These are phyloP conservation scores for Paramecium biaurelia DNA, from an alignment of 73 alveolate genomes.

Conservation along the genomic window DNA sequence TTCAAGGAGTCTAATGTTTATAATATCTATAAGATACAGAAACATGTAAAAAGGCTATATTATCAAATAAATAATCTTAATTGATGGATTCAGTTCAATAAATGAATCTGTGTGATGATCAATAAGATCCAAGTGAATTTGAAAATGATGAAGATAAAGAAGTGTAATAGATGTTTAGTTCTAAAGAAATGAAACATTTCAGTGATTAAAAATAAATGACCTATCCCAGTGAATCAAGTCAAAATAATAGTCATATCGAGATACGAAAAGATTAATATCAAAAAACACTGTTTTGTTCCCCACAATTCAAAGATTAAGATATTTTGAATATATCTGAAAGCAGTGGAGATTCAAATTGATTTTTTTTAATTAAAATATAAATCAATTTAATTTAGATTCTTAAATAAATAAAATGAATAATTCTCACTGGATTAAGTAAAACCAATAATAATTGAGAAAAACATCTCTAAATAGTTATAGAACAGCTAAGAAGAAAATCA, in stretches of 20 bases:
- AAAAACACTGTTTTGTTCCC: constrained; percentile 49
- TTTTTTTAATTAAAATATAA: neutral
- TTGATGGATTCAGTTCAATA: constrained; percentile 15
- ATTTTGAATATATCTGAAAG: neutral
- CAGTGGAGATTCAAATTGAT: constrained; percentile 26
- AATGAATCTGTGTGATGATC: constrained; percentile 38
- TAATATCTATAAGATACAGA: constrained; percentile 26
- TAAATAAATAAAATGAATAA: neutral
- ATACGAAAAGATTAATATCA: constrained; percentile 12
- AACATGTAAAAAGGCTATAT: constrained; percentile 23
- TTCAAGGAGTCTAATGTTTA: neutral
- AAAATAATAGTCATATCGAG: neutral
- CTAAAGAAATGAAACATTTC: neutral
- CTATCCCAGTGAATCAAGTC: constrained; percentile 13
- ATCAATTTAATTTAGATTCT: neutral
- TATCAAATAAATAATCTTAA: constrained; percentile 7
- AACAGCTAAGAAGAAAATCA: neutral
- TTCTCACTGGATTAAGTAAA: neutral
- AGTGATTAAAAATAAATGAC: constrained; percentile 17
- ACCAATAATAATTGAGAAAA: neutral
- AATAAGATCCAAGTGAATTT: constrained; percentile 47
- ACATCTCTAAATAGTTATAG: neutral
- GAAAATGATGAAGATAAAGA: constrained; percentile 49
- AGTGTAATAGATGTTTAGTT: constrained; percentile 26
- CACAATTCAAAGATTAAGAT: constrained; percentile 19